phyloP scores from a whole-genome alignment of 208 protist species.

The Vickermania ingenoplastis region DNA sequence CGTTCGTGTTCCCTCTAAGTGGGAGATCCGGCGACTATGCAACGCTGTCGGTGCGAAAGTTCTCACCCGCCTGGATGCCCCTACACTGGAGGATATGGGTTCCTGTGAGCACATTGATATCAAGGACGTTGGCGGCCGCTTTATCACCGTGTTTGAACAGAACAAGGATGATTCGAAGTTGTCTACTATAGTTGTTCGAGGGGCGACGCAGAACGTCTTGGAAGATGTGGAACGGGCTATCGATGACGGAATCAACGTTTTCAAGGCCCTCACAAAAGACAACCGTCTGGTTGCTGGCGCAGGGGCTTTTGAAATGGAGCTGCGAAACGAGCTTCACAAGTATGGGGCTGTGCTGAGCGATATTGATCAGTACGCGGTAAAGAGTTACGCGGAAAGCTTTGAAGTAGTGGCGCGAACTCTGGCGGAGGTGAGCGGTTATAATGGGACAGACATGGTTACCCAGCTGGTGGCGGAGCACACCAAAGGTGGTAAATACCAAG shows the following conservation, averaged over 20 bases:
- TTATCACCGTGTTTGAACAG: conserved; percentile 94
- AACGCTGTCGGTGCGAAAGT: conserved; percentile 92
- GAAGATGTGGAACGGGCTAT: conserved; percentile 96
- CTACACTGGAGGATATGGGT: conserved; percentile 94
- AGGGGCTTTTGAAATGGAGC: conserved; percentile 97
- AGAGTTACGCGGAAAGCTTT: conserved; percentile 96
- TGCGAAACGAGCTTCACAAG: conserved; percentile 71
- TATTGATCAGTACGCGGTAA: conserved; percentile 98
- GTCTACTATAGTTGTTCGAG: conserved; percentile 98
- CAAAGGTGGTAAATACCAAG: conserved; percentile 79
- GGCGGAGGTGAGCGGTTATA: conserved; percentile 96
- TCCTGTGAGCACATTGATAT: conserved; percentile 91
- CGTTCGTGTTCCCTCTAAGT: conserved; percentile 98
- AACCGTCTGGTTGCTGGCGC: conserved; percentile 95
- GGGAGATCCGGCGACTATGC: conserved; percentile 98
- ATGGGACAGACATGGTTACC: conserved; percentile 93
- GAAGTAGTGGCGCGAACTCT: conserved; percentile 97
- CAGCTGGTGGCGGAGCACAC: conserved; percentile 95
- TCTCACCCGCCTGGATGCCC: conserved; percentile 88
- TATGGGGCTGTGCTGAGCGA: conserved; percentile 89
- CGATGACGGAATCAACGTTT: conserved; percentile 98
- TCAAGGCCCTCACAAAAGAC: conserved; percentile 93
- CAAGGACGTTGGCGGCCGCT: conserved; percentile 94
- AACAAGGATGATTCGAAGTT: conserved; percentile 87
- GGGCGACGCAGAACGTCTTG: conserved; percentile 96